These are phyloP conservation scores for Kondoa malvinella DNA, from an alignment of 768 basidiomycete genomes.

Conservation along the genomic window DNA sequence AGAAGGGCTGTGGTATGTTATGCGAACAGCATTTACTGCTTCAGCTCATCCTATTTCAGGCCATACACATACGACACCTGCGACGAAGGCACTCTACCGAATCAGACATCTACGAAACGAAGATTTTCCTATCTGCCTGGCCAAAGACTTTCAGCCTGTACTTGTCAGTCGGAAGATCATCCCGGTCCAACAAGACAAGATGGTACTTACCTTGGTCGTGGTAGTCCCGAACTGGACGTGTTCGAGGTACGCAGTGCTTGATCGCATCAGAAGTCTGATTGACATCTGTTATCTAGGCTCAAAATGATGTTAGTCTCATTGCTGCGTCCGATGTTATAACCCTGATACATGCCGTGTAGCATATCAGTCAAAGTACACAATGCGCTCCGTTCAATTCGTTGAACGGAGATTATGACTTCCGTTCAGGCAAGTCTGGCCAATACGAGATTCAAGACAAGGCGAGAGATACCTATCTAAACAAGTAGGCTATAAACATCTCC, in stretches of 20 bases:
- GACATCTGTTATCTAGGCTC: neutral
- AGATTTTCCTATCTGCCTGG: constrained; percentile 68
- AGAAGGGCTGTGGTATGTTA: neutral
- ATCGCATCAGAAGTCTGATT: neutral
- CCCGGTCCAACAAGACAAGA: constrained; percentile 21
- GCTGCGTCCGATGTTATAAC: neutral
- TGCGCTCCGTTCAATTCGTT: neutral
- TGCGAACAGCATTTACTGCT: neutral
- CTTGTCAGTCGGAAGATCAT: constrained; percentile 55
- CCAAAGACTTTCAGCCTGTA: constrained; percentile 71
- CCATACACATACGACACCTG: constrained; percentile 37
- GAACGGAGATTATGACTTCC: neutral
- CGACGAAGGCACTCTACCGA: constrained; percentile 76
- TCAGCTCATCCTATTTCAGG: neutral
- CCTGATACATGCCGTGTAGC: no score
- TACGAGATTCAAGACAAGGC: neutral
- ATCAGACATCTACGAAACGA: constrained; percentile 40
- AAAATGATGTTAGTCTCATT: neutral
- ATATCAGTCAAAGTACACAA: no score
- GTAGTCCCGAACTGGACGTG: constrained; percentile 24
- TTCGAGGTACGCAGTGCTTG: constrained; percentile 19
- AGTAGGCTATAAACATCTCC: no score
- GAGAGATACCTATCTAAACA: neutral
- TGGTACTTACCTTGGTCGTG: constrained; percentile 23
- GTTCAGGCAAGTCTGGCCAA: neutral